Evolutionary conservation across 306 rosid species (phyloP).

Genomic region (Begonia fuchsioides): DNA sequence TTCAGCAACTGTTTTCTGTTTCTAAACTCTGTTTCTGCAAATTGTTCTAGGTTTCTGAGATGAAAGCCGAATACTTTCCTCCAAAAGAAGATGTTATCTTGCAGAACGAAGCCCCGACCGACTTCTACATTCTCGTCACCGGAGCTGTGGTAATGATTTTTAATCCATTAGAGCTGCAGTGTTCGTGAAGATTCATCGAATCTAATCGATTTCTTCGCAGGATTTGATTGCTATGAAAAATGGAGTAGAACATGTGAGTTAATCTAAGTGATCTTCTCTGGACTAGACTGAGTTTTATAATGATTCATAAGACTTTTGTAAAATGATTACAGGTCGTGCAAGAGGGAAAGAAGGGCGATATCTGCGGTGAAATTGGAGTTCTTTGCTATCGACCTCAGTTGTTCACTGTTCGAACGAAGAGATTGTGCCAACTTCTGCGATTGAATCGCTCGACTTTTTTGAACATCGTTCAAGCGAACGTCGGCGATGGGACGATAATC

Average conservation of each 20-base stretch:
- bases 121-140: conserved; percentile 71
- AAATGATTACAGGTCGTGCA: conserved; percentile 46
- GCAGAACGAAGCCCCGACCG: conserved; percentile 95
- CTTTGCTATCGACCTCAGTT: conserved; percentile 84
- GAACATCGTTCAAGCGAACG: conserved; percentile 68
- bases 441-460: conserved; percentile 60
- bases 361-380: conserved; percentile 83
- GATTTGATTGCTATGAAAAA: conserved; percentile 49
- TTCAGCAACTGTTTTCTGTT: background rate
- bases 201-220: conserved; percentile 16
- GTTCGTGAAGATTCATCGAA: background rate
- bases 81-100: conserved; percentile 92
- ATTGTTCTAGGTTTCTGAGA: conserved; percentile 65
- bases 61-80: conserved; percentile 96
- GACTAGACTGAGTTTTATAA: background rate
- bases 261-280: background rate
- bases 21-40: background rate
- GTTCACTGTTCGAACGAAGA: conserved; percentile 74
- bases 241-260: conserved; percentile 71
- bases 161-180: conserved; percentile 3
- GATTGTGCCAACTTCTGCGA: conserved; percentile 68
- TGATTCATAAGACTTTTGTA: background rate
- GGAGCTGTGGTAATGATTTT: conserved; percentile 64
- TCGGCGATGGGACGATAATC: conserved; percentile 81
- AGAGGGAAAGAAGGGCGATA: conserved; percentile 63